phyloP scores from a whole-genome alignment of 257 asterid species.

The Primulina tabacum region DNA sequence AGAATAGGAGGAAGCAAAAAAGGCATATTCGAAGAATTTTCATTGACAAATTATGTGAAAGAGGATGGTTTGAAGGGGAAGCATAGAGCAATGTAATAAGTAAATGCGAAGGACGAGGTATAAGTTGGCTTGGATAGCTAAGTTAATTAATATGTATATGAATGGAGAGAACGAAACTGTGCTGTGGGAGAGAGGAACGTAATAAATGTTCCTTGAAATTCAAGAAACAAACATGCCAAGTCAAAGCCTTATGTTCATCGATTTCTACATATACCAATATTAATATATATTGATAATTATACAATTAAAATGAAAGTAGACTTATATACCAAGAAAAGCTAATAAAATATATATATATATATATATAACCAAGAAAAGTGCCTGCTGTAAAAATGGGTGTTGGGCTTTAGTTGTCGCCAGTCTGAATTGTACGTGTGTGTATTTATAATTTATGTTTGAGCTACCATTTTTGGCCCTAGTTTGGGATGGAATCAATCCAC shows the following conservation, averaged over 20 bases:
- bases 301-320: no score
- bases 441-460: no score
- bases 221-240: conserved; percentile 53
- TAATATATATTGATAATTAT: no score
- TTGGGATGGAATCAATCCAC: no score
- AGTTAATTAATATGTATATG: conserved; percentile 43
- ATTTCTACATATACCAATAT: no score
- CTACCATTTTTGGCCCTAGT: no score
- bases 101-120: conserved; percentile 33
- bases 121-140: conserved; percentile 25
- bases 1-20: conserved; percentile 39
- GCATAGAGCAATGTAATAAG: conserved; percentile 63
- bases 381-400: no score
- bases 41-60: conserved; percentile 34
- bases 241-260: conserved; percentile 17
- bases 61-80: conserved; percentile 45
- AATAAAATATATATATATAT: no score
- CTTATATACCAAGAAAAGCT: no score
- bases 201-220: conserved; percentile 77
- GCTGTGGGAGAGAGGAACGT: conserved; percentile 17
- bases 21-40: conserved; percentile 42
- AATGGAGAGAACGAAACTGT: conserved; percentile 6
- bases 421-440: no score
- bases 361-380: no score
- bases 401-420: no score